Percentiles rank a stretch among this genome's conserved stretches.
Conservation (phyloP, 2,329 filamentous ascomycete species). For the Teratosphaeria zuluensis region DNA sequence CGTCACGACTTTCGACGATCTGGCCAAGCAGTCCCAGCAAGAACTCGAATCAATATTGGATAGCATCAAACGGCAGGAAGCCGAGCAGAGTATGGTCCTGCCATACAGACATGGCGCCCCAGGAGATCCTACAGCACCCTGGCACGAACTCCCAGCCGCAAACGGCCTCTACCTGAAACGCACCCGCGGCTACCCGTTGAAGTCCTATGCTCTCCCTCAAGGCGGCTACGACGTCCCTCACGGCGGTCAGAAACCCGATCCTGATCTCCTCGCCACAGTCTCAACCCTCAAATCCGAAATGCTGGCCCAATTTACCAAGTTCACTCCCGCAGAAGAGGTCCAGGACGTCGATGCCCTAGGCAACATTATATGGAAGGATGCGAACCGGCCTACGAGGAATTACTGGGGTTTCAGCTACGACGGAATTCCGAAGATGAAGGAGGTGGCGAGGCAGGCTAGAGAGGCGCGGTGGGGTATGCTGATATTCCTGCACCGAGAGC, state of each 20-base stretch:
- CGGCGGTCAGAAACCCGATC: conserved; percentile 14
- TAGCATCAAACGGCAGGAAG: background rate
- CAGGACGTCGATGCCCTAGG: conserved; percentile 23
- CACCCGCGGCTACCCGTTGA: conserved; percentile 20
- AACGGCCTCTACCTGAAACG: conserved; percentile 22
- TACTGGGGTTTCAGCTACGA: conserved; percentile 22
- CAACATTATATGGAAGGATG: conserved; percentile 23
- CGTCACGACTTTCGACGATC: background rate
- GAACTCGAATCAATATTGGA: background rate
- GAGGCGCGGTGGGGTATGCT: conserved; percentile 13
- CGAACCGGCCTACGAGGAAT: conserved; percentile 20
- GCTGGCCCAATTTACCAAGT: conserved; percentile 17
- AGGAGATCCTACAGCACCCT: conserved; percentile 17
- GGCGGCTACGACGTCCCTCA: conserved; percentile 16
- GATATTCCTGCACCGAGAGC: background rate
- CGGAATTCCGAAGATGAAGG: conserved; percentile 14
- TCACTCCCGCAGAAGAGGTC: conserved; percentile 18
- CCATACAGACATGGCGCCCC: conserved; percentile 17
- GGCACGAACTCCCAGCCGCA: conserved; percentile 24
- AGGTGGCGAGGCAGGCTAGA: conserved; percentile 8
- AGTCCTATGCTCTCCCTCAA: conserved; percentile 15
- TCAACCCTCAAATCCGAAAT: conserved; percentile 15
- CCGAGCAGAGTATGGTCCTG: conserved; percentile 5
- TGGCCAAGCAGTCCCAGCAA: too few species aligned
- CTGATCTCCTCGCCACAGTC: conserved; percentile 14